Percentiles rank a stretch among this genome's conserved stretches.
Conservation (phyloP, 2,329 filamentous ascomycete species). For the Botrytis deweyae region DNA sequence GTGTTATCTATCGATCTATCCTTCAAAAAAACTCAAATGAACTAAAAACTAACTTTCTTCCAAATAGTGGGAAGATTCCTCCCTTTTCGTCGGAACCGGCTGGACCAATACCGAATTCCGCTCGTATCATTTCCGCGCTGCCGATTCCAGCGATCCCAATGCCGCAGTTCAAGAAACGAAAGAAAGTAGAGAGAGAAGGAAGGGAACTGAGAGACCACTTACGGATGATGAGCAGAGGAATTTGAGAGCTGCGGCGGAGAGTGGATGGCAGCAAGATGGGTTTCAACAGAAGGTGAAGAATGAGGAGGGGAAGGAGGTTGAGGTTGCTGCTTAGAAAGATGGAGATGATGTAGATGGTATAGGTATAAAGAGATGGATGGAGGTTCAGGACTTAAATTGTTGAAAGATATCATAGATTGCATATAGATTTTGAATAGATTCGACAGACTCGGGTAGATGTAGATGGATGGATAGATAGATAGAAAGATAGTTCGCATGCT, state of each 20-base stretch:
- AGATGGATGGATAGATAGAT: not conserved
- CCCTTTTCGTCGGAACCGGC: conserved; percentile 35
- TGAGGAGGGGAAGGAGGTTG: not conserved
- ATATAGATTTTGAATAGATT: not conserved
- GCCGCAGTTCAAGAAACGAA: conserved; percentile 31
- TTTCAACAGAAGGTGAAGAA: conserved; percentile 3
- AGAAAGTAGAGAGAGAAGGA: conserved; percentile 33
- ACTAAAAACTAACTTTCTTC: not conserved
- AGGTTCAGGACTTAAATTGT: not conserved
- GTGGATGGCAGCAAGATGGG: conserved; percentile 14
- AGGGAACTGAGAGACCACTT: conserved; percentile 30
- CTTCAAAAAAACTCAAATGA: not conserved
- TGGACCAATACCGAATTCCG: conserved; percentile 39
- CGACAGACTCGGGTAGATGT: not conserved
- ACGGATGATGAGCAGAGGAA: conserved; percentile 35
- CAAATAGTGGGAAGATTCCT: conserved; percentile 47
- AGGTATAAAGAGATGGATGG: not conserved
- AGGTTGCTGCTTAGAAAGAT: not conserved
- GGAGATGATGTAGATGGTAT: not conserved
- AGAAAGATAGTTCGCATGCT: not conserved
- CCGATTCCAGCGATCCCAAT: conserved; percentile 24
- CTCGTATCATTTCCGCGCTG: conserved; percentile 32
- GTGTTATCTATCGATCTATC: not conserved
- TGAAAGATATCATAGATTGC: not conserved
- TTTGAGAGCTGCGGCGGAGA: conserved; percentile 30